A percentile compares a stretch with the other conserved stretches of the same genome.
Evolutionary conservation across 805 yeast genomes (phyloP).

Genomic region (Brettanomyces bruxellensis): DNA sequence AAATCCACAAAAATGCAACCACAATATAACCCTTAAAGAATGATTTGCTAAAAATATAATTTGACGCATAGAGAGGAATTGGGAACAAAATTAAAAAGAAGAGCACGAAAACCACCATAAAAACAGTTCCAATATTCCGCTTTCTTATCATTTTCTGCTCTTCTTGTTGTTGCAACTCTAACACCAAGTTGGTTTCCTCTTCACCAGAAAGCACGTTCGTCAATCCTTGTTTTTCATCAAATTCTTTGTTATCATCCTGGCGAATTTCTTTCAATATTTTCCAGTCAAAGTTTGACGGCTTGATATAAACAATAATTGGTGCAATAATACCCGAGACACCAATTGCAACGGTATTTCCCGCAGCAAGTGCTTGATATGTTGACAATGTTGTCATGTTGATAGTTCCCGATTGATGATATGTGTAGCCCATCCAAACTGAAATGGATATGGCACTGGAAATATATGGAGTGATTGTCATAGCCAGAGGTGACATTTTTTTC

Average conservation of each 20-base stretch:
- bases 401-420: constrained; percentile 21
- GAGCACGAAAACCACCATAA: constrained; percentile 19
- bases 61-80: constrained; percentile 32
- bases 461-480: constrained; percentile 35
- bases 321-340: constrained; percentile 37
- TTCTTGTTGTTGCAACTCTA: constrained; percentile 14
- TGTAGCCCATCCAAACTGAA: constrained; percentile 30
- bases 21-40: constrained; percentile 31
- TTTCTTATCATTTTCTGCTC: constrained; percentile 18
- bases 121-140: constrained; percentile 20
- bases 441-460: constrained; percentile 38
- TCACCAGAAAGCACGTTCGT: constrained; percentile 20
- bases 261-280: constrained; percentile 33
- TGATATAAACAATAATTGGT: constrained; percentile 35
- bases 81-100: constrained; percentile 26
- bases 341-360: constrained; percentile 50
- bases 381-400: constrained; percentile 29
- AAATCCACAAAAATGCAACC: constrained; percentile 31
- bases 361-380: constrained; percentile 43
- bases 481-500: constrained; percentile 33
- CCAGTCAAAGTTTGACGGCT: constrained; percentile 45
- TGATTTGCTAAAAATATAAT: constrained; percentile 27
- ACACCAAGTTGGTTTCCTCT: constrained; percentile 20
- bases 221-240: constrained; percentile 24
- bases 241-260: constrained; percentile 32